phyloP scores from a whole-genome alignment of 1,284 basidiomycete species.

The Naganishia liquefaciens region DNA sequence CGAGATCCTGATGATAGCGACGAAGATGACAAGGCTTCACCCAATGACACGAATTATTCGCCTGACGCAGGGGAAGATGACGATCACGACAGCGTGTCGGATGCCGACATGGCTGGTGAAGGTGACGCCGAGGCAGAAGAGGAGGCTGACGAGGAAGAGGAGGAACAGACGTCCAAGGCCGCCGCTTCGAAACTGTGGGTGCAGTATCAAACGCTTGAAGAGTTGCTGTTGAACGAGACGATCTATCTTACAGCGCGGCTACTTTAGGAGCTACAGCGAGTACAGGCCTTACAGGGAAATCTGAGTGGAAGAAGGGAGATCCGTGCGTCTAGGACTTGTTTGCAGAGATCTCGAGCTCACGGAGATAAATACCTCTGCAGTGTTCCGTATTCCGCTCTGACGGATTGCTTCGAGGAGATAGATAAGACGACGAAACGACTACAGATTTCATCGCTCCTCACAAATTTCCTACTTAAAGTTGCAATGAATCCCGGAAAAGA shows the following conservation, averaged over 20 bases:
- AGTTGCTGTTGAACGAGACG: too few species aligned
- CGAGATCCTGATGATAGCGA: slow-evolving; percentile 38
- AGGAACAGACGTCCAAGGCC: slow-evolving; percentile 63
- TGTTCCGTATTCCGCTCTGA: slow-evolving; percentile 89
- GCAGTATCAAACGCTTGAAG: neutral
- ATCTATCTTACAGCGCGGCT: slow-evolving; percentile 62
- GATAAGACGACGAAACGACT: slow-evolving; percentile 94
- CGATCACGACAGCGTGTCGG: slow-evolving; percentile 38
- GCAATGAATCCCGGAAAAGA: slow-evolving; percentile 78
- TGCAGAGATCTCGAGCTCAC: neutral
- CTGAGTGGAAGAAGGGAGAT: slow-evolving; percentile 82
- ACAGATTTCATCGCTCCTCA: slow-evolving; percentile 87
- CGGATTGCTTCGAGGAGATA: slow-evolving; percentile 84
- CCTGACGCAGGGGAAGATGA: slow-evolving; percentile 45
- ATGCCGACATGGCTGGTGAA: slow-evolving; percentile 46
- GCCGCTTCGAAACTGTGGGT: slow-evolving; percentile 65
- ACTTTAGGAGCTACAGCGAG: slow-evolving; percentile 56
- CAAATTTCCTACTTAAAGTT: slow-evolving; percentile 83
- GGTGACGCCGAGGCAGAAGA: slow-evolving; percentile 59
- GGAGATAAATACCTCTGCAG: slow-evolving; percentile 56
- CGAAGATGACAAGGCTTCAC: slow-evolving; percentile 33
- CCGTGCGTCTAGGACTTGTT: slow-evolving; percentile 61
- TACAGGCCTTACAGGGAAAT: slow-evolving; percentile 72
- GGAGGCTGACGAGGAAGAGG: slow-evolving; percentile 58
- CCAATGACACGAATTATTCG: slow-evolving; percentile 1